These are phyloP conservation scores for Pseudonitzschia multiseries DNA, from an alignment of 108 stramenopile species.

Conservation along the genomic window DNA sequence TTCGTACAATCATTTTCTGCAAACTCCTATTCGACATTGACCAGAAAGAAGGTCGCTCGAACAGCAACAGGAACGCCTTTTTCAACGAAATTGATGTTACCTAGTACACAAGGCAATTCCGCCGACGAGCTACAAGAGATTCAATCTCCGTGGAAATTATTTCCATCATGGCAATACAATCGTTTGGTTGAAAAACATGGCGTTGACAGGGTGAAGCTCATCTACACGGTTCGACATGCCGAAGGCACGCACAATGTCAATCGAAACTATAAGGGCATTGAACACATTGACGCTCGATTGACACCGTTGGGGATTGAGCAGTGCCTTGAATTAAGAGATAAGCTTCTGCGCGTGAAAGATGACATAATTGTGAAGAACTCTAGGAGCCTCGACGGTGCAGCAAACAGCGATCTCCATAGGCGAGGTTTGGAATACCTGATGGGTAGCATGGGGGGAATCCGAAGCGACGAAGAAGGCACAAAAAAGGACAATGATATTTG, in stretches of 20 bases:
- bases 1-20: neutral
- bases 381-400: slow-evolving; percentile 5
- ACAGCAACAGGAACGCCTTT: neutral
- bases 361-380: too few species aligned
- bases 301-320: slow-evolving; percentile 38
- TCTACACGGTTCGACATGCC: slow-evolving; percentile 67
- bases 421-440: slow-evolving; percentile 4
- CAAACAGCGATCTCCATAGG: neutral
- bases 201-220: slow-evolving; percentile 28
- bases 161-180: slow-evolving; percentile 26
- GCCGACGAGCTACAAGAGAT: neutral
- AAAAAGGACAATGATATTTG: slow-evolving; percentile 31
- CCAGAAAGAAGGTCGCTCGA: neutral
- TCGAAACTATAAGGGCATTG: slow-evolving; percentile 28
- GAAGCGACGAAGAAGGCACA: neutral
- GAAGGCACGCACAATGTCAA: slow-evolving; percentile 80
- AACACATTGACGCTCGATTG: slow-evolving; percentile 52
- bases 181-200: slow-evolving; percentile 11
- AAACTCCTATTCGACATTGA: neutral
- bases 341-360: slow-evolving; percentile 5
- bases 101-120: neutral
- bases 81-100: neutral
- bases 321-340: slow-evolving; percentile 36
- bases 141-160: slow-evolving; percentile 28
- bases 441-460: slow-evolving; percentile 5